A percentile compares a stretch with the other conserved stretches of the same genome.
Evolutionary conservation across 192 early-diverging fungal genomes (phyloP).

Genomic region (Chytriomyces hyalinus): DNA sequence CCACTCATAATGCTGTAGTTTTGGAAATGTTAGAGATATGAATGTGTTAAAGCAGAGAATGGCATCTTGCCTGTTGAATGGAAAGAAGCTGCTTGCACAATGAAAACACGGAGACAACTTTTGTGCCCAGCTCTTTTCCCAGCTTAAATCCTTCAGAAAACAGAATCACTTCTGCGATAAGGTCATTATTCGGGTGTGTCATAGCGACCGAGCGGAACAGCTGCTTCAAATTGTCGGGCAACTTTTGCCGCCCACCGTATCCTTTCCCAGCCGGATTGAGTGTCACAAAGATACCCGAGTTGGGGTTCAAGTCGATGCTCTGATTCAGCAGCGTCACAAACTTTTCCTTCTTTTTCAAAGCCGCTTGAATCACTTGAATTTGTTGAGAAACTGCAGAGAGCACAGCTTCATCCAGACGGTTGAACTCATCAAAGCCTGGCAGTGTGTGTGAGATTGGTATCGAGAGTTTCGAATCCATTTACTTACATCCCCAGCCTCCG

Average conservation of each 20-base stretch:
- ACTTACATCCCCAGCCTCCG: conserved; percentile 64
- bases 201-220: conserved; percentile 66
- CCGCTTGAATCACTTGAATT: conserved; percentile 66
- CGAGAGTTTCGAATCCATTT: neutral
- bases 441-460: neutral
- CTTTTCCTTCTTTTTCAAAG: conserved; percentile 49
- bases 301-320: conserved; percentile 53
- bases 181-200: conserved; percentile 67
- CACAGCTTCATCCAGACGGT: conserved; percentile 64
- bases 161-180: conserved; percentile 65
- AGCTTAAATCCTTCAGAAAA: conserved; percentile 65
- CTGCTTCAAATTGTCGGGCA: conserved; percentile 68
- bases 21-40: too few species aligned
- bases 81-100: conserved; percentile 63
- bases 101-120: conserved; percentile 63
- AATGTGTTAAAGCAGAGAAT: too few species aligned
- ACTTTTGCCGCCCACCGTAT: conserved; percentile 65
- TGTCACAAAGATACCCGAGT: conserved; percentile 68
- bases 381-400: conserved; percentile 68
- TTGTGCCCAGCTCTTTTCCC: conserved; percentile 59
- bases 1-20: conserved; percentile 63
- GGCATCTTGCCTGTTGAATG: conserved; percentile 35
- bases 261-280: conserved; percentile 68
- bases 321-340: conserved; percentile 52
- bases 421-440: conserved; percentile 63